These are phyloP conservation scores for Plectosphaerella plurivora DNA, from an alignment of 2,329 filamentous ascomycete genomes.

Conservation along the genomic window DNA sequence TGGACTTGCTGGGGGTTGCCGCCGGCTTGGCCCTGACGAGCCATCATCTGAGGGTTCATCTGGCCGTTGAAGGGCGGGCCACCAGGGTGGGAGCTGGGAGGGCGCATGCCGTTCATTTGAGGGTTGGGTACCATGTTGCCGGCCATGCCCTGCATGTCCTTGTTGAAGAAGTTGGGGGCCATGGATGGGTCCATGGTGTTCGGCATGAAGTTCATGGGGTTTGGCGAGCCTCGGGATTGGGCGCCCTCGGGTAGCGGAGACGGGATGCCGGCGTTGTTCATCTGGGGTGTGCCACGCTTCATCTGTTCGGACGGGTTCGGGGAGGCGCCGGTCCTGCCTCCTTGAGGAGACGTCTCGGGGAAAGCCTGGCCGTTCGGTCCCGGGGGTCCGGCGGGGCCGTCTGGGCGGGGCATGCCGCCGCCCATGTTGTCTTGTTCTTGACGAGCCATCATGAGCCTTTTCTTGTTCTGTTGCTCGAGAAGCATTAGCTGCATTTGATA, in stretches of 20 bases:
- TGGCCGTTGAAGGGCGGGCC: constrained; percentile 50
- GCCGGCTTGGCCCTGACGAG: constrained; percentile 28
- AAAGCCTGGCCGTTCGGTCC: constrained; percentile 60
- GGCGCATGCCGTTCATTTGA: constrained; percentile 64
- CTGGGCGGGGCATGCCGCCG: constrained; percentile 42
- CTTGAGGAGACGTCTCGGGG: constrained; percentile 66
- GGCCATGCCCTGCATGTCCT: constrained; percentile 48
- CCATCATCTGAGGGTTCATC: constrained; percentile 59
- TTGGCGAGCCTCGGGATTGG: constrained; percentile 63
- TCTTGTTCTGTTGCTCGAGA: constrained; percentile 84
- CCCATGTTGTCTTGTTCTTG: constrained; percentile 66
- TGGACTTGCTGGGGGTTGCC: constrained; percentile 38
- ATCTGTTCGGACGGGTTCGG: constrained; percentile 76
- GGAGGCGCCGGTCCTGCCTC: constrained; percentile 64
- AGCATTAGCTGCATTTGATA: constrained; percentile 90
- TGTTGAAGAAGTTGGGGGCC: constrained; percentile 53
- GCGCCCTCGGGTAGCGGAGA: constrained; percentile 67
- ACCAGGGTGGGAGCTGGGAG: constrained; percentile 63
- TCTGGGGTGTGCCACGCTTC: constrained; percentile 72
- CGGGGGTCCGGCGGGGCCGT: constrained; percentile 45
- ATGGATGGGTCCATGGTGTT: constrained; percentile 59
- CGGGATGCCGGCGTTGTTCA: constrained; percentile 64
- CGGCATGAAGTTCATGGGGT: constrained; percentile 59
- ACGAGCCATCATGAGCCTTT: constrained; percentile 76
- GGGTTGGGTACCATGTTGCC: constrained; percentile 47